These are phyloP conservation scores for Candida manassasensis DNA, from an alignment of 805 yeast species.

Conservation along the genomic window DNA sequence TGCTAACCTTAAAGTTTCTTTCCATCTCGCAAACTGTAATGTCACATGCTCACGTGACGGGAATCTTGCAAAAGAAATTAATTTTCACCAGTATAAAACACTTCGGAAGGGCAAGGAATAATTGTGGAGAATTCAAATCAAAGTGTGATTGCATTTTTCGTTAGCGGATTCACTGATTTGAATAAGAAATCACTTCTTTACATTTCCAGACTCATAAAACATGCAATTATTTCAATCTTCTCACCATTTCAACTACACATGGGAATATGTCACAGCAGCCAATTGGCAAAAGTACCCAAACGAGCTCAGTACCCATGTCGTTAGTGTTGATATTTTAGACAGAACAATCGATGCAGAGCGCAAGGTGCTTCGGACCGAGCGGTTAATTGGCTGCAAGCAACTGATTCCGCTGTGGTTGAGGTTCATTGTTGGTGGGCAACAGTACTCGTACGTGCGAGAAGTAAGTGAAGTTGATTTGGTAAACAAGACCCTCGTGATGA, in stretches of 20 bases:
- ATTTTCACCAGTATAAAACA: too few species aligned
- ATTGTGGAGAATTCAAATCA: too few species aligned
- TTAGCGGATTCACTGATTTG: too few species aligned
- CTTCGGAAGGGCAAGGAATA: too few species aligned
- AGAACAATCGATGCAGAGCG: constrained; percentile 58
- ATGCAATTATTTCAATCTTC: constrained; percentile 79
- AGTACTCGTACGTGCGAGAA: constrained; percentile 79
- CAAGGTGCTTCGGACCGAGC: constrained; percentile 66
- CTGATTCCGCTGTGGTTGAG: constrained; percentile 79
- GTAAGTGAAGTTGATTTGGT: constrained; percentile 76
- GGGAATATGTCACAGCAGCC: constrained; percentile 95
- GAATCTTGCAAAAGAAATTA: background rate
- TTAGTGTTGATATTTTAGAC: constrained; percentile 83
- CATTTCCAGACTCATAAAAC: constrained; percentile 3
- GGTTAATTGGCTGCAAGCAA: constrained; percentile 86
- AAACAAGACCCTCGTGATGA: constrained; percentile 61
- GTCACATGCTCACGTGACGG: background rate
- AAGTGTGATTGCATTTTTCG: too few species aligned
- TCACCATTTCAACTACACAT: constrained; percentile 73
- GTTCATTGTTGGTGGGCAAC: constrained; percentile 65
- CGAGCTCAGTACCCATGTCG: constrained; percentile 85
- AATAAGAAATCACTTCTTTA: too few species aligned
- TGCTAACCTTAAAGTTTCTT: too few species aligned
- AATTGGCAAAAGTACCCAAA: constrained; percentile 98
- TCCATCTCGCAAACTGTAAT: too few species aligned